Conservation (phyloP, 306 rosid species). For the Argentina anserina region DNA sequence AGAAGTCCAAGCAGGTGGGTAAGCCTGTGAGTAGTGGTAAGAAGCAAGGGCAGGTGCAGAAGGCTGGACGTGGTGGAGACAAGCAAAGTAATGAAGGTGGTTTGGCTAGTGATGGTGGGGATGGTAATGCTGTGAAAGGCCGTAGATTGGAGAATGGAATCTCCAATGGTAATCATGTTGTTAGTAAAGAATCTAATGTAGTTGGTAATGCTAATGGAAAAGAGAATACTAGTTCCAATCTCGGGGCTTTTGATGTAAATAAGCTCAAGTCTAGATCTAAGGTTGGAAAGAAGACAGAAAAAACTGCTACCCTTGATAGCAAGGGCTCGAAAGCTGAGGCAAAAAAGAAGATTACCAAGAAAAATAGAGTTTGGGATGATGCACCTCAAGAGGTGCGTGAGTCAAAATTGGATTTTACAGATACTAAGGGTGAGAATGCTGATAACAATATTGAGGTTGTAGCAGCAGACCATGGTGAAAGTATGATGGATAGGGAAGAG, state of each 20-base stretch:
- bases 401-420: slow-evolving; percentile 80
- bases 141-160: slow-evolving; percentile 58
- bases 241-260: slow-evolving; percentile 97
- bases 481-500: slow-evolving; percentile 99
- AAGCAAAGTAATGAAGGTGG: slow-evolving; percentile 46
- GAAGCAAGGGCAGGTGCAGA: slow-evolving; percentile 64
- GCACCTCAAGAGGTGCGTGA: slow-evolving; percentile 28
- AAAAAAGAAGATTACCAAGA: slow-evolving; percentile 64
- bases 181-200: slow-evolving; percentile 44
- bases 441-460: slow-evolving; percentile 58
- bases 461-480: slow-evolving; percentile 87
- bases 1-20: slow-evolving; percentile 58
- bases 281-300: slow-evolving; percentile 71
- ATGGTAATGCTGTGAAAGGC: slow-evolving; percentile 41
- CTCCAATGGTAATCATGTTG: slow-evolving; percentile 53
- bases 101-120: slow-evolving; percentile 46
- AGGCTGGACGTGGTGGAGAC: slow-evolving; percentile 53
- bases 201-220: slow-evolving; percentile 48
- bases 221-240: slow-evolving; percentile 67
- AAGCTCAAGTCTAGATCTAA: slow-evolving; percentile 79
- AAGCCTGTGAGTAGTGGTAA: slow-evolving; percentile 48
- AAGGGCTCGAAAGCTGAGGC: slow-evolving; percentile 73
- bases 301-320: slow-evolving; percentile 46
- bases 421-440: slow-evolving; percentile 59
- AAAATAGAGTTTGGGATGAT: slow-evolving; percentile 94